These are phyloP conservation scores for Nasturtium officinale DNA, from an alignment of 345 rosid genomes.

Conservation along the genomic window DNA sequence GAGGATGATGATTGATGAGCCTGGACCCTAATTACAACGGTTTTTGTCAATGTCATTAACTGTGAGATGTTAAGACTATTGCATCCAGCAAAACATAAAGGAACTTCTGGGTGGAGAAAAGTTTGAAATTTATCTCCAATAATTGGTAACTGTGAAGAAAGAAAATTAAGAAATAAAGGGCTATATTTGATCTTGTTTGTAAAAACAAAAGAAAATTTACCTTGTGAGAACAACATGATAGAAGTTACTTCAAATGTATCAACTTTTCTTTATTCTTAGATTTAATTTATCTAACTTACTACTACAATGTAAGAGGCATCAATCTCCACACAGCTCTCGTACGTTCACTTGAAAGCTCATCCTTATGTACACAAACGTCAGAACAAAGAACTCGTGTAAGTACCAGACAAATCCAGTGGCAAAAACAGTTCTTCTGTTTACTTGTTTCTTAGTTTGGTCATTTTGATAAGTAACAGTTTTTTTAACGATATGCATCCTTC, in stretches of 20 bases:
- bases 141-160: neutral
- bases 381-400: slow-evolving; percentile 33
- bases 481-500: slow-evolving; percentile 33
- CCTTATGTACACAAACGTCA: slow-evolving; percentile 40
- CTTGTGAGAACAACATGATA: slow-evolving; percentile 6
- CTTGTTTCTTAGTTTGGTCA: neutral
- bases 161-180: neutral
- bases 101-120: slow-evolving; percentile 1
- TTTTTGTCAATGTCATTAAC: slow-evolving; percentile 8
- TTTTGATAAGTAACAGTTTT: neutral
- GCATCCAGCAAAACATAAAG: neutral
- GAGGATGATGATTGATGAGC: slow-evolving; percentile 10
- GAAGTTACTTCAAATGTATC: slow-evolving; percentile 34
- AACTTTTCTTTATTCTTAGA: slow-evolving; percentile 37
- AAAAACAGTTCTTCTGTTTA: slow-evolving; percentile 24
- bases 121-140: neutral
- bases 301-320: slow-evolving; percentile 27
- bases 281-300: slow-evolving; percentile 24
- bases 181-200: slow-evolving; percentile 33
- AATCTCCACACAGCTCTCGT: slow-evolving; percentile 28
- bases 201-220: slow-evolving; percentile 2
- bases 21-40: neutral
- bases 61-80: neutral
- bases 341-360: slow-evolving; percentile 32
- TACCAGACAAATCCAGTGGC: slow-evolving; percentile 35